Base-by-base conservation (phyloP, 1,139 yeast species). In the Pichia sp. region DNA sequence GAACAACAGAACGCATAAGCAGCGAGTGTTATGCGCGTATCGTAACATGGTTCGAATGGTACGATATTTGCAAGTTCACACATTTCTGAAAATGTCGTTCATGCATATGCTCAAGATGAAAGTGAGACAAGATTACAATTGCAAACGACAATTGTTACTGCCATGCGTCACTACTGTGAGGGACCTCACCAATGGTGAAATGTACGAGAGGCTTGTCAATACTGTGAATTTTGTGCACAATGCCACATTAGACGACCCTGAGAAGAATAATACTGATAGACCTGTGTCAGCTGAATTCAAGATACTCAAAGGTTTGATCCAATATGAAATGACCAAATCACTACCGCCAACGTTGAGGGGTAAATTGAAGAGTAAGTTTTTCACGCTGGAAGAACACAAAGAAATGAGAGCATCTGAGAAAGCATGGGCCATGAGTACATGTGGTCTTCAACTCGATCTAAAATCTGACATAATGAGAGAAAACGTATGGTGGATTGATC, bases 221-320 rank as follows among this genome's bases (percentile, higher is more conserved):
- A 46, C 56, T 3, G 30, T 54, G 7, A 49, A 51, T 30, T 51
- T 54, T 31, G 33, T 51, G 7, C 46, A 49, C 22, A 54, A 54
- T 34, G 47, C 53, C 1, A 41, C 53, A 24, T 32, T 42, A n/a
- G 41, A 43, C 22, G 27, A 17, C 9, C 10, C 18, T 3, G 12
- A 32, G 7, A 25, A 10, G 3, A 38, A 40, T 19, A 22, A 29
- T 22, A 37, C 33, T 9, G 23, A 29, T 23, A 26, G 38, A 10
- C 39, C 43, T 8, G n/a, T 32, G 14, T 31, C 35, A 6, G 33
- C 32, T 34, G 45, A 40, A 29, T 39, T 29, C 27, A 31, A 29
- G 28, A 33, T 52, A 4, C 18, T 52, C 4, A 32, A 38, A 14
- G 34, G 47, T 6, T 36, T 52, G 2, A 12, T 51, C 19, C 45